Evolutionary conservation across 495 filamentous ascomycete genomes (phyloP).

Genomic region (Hypoxylon fragiforme): DNA sequence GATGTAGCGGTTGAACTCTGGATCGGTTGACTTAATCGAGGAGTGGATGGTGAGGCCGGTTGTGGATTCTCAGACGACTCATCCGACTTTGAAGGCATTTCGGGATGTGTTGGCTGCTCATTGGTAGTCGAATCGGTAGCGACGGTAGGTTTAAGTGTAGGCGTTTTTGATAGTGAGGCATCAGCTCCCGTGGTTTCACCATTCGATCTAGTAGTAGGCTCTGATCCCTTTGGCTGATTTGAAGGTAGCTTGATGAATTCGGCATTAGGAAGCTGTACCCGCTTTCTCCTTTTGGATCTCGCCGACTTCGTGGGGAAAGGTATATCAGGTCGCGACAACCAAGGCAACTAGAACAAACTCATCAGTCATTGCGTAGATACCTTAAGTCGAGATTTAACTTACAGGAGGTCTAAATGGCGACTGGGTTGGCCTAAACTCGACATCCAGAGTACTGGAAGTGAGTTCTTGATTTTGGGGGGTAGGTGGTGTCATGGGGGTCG

Average conservation of each 20-base stretch:
- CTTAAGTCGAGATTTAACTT: constrained; percentile 40
- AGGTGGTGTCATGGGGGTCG: constrained; percentile 47
- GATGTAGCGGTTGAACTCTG: constrained; percentile 38
- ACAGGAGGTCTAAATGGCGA: constrained; percentile 66
- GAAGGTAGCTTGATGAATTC: constrained; percentile 40
- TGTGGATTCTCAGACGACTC: constrained; percentile 66
- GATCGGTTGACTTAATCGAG: constrained; percentile 59
- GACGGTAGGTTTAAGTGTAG: constrained; percentile 32
- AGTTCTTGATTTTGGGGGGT: constrained; percentile 27
- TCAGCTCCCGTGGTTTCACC: constrained; percentile 14
- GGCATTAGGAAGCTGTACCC: constrained; percentile 37
- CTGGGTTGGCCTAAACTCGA: constrained; percentile 15
- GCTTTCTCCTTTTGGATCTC: constrained; percentile 42
- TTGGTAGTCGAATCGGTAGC: constrained; percentile 22
- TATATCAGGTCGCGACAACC: constrained; percentile 72
- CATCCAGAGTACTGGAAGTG: constrained; percentile 14
- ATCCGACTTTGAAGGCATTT: constrained; percentile 69
- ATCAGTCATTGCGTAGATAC: constrained; percentile 23
- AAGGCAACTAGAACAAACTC: constrained; percentile 63
- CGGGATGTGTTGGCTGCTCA: constrained; percentile 52
- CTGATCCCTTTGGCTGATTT: constrained; percentile 37
- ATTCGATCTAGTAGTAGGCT: constrained; percentile 12
- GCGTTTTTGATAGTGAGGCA: constrained; percentile 25
- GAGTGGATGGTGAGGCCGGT: constrained; percentile 70
- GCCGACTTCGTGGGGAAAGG: constrained; percentile 62